These are phyloP conservation scores for Kregervanrija pseudodelftensis DNA, from an alignment of 805 yeast genomes.

Conservation along the genomic window DNA sequence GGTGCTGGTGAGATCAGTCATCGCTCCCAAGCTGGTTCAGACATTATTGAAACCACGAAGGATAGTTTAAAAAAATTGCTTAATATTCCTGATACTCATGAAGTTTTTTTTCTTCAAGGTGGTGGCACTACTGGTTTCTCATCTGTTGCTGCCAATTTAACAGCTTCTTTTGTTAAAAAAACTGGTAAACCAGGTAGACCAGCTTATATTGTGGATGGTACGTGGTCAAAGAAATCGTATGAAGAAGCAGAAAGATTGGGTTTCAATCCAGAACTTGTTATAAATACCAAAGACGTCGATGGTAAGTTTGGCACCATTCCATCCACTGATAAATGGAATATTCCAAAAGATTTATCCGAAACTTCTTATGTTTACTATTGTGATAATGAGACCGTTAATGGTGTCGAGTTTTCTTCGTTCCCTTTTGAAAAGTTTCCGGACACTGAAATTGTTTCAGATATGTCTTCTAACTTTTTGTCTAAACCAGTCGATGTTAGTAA, in stretches of 20 bases:
- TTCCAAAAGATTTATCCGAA: constrained; percentile 49
- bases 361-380: constrained; percentile 85
- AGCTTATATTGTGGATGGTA: constrained; percentile 85
- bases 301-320: constrained; percentile 69
- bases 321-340: constrained; percentile 52
- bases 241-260: constrained; percentile 89
- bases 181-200: constrained; percentile 73
- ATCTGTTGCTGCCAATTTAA: constrained; percentile 72
- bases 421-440: constrained; percentile 54
- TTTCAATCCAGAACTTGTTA: constrained; percentile 59
- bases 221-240: constrained; percentile 84
- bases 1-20: constrained; percentile 97
- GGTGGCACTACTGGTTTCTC: constrained; percentile 98
- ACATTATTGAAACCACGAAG: constrained; percentile 73
- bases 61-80: constrained; percentile 55
- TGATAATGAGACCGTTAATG: constrained; percentile 96
- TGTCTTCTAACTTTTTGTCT: constrained; percentile 89
- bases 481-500: constrained; percentile 72
- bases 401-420: constrained; percentile 63
- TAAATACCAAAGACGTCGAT: constrained; percentile 50
- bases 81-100: constrained; percentile 84
- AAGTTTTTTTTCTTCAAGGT: constrained; percentile 92
- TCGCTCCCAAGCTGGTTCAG: constrained; percentile 76
- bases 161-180: constrained; percentile 59
- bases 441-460: constrained; percentile 84